Percentiles rank a stretch among this genome's conserved stretches.
Conservation (phyloP, 257 asterid genomes). For the Solanum bulbocastanum region DNA sequence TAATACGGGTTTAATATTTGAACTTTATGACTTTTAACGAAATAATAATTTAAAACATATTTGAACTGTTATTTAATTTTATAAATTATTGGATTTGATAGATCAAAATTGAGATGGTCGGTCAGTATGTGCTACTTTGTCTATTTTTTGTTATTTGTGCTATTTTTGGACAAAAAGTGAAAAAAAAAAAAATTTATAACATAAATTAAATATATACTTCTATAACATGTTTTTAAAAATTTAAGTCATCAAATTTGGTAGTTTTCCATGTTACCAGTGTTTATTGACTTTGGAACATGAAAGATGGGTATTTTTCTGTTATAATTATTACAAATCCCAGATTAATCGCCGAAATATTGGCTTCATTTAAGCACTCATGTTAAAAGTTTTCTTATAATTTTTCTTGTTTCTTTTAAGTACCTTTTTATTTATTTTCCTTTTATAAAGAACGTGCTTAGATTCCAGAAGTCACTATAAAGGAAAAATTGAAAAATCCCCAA, state of each 20-base stretch:
- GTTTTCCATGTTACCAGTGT: neutral
- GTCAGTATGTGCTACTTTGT: neutral
- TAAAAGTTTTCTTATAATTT: neutral
- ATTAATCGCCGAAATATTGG: constrained; percentile 14
- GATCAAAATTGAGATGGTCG: neutral
- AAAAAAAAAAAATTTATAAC: neutral
- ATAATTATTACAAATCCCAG: neutral
- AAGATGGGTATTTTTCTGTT: neutral
- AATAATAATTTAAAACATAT: neutral
- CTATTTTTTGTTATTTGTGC: neutral
- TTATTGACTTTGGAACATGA: neutral
- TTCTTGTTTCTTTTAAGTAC: neutral
- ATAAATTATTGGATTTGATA: neutral
- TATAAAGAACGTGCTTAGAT: neutral
- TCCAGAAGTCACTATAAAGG: neutral
- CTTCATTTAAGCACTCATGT: neutral
- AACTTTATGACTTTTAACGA: neutral
- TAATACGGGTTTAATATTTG: neutral
- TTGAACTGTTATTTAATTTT: neutral
- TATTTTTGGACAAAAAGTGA: neutral
- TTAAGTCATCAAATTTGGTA: neutral
- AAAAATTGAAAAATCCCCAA: neutral
- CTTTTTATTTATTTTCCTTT: neutral
- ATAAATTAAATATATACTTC: neutral
- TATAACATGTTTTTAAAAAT: neutral